Percentiles rank a stretch among this genome's conserved stretches.
phyloP scores from a whole-genome alignment of 306 rosid genomes.

The Sphenostylis stenocarpa region DNA sequence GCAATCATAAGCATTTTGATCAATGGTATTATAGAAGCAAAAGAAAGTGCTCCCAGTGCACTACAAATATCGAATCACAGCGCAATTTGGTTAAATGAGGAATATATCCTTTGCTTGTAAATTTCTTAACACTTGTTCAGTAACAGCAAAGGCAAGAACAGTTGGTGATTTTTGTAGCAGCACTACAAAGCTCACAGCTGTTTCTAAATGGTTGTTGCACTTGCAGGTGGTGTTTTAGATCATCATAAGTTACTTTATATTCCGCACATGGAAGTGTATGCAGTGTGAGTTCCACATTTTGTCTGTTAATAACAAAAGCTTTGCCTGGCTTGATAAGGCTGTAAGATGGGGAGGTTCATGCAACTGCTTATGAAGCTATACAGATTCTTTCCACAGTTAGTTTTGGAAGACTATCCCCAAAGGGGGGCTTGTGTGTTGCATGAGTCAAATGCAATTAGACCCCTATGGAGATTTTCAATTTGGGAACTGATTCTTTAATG shows the following conservation, averaged over 20 bases:
- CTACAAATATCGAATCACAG: slow-evolving; percentile 59
- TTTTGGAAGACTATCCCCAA: slow-evolving; percentile 55
- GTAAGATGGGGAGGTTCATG: slow-evolving; percentile 58
- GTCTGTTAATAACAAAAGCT: slow-evolving; percentile 68
- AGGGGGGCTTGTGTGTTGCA: slow-evolving; percentile 61
- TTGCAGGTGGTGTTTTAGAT: slow-evolving; percentile 45
- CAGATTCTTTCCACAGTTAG: slow-evolving; percentile 69
- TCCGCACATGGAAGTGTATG: slow-evolving; percentile 59
- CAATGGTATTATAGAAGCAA: too few relatives aligned
- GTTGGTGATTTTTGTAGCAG: slow-evolving; percentile 72
- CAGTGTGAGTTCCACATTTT: slow-evolving; percentile 45
- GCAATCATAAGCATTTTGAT: too few relatives aligned
- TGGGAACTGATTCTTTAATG: neutral
- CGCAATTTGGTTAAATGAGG: slow-evolving; percentile 48
- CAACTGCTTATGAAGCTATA: slow-evolving; percentile 64
- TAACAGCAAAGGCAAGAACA: slow-evolving; percentile 77
- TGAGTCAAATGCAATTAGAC: slow-evolving; percentile 53
- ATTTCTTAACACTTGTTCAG: slow-evolving; percentile 34
- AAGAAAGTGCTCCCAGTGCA: too few relatives aligned
- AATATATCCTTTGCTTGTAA: neutral
- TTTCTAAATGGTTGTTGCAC: slow-evolving; percentile 37
- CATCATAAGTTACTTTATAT: slow-evolving; percentile 41
- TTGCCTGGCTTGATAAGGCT: slow-evolving; percentile 63
- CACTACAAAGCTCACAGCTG: slow-evolving; percentile 54
- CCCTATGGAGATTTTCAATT: slow-evolving; percentile 8